Evolutionary conservation across 1,139 yeast genomes (phyloP), one percentile per base, ranked within the genome.

Genomic region (Sugiyamaella paludigena): DNA sequence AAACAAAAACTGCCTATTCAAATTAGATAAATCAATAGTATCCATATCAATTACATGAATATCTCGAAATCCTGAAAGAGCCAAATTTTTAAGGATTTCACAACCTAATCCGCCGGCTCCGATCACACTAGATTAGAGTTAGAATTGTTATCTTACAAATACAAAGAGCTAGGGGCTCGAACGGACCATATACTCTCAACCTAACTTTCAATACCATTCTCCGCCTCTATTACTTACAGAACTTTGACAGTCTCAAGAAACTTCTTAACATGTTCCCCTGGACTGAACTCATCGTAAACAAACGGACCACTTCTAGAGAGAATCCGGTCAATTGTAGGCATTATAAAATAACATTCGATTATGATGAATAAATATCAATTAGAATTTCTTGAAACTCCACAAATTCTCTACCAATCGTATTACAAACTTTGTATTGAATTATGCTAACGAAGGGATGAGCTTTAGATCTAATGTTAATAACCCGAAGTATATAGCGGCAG

Each of bases 91-190:
- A 45, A 92, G 70, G 33, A 92, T 82, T 67, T 92, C 98, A 70
- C 98, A 92, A 0, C 98, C 98, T 9, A 92, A 72, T 0, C 98
- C 98, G 1, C 98, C 98, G 1, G 98, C 97, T 0, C 98, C 98
- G 36, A 91, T 55, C 76, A 73, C 54, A 31, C 47, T 43, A 29
- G 4, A n/a, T 24, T 2, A 37, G 36, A 10, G 33, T 35, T 27
- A 9, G 16, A 11, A 33, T 15, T 31, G 8, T 19, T 34, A n/a
- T 36, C 15, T 24, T 7, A 5, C 40, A n/a, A n/a, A n/a, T n/a
- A n/a, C n/a, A n/a, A n/a, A n/a, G n/a, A 5, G 5, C 24, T 19
- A 19, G 5, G 5, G 24, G 24, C 24, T 19, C 5, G 24, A 19
- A 3, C 5, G 24, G 3, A 4, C 24, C 5, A 19, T 19, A 5